Evolutionary conservation across 352 stramenopile species (phyloP).

Genomic region (Phytophthora citricola): DNA sequence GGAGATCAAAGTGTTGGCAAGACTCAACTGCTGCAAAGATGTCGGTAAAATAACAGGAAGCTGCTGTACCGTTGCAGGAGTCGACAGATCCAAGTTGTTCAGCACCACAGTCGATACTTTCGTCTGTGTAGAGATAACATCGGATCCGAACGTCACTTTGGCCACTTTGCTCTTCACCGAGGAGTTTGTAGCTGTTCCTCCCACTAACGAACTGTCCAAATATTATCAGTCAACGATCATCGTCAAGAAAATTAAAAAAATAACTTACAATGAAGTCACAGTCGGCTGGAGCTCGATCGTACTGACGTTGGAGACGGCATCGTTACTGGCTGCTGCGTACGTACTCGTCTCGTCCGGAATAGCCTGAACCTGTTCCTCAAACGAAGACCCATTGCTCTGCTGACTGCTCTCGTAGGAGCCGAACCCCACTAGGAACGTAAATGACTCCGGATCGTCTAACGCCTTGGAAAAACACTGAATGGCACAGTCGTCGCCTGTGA

Average conservation of each 20-base stretch:
- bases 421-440: constrained; percentile 69
- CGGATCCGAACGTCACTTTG: constrained; percentile 32
- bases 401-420: constrained; percentile 41
- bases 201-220: constrained; percentile 30
- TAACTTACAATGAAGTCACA: constrained; percentile 34
- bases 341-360: constrained; percentile 29
- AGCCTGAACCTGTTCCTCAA: constrained; percentile 15
- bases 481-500: constrained; percentile 37
- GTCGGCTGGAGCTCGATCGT: constrained; percentile 32
- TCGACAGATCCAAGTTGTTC: constrained; percentile 40
- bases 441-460: constrained; percentile 34
- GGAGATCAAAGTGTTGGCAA: constrained; percentile 40
- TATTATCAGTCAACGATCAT: background rate
- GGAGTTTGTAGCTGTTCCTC: constrained; percentile 20
- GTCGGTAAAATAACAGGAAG: constrained; percentile 33
- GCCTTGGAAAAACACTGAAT: constrained; percentile 56
- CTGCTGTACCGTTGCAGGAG: constrained; percentile 28
- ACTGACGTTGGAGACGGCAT: constrained; percentile 35
- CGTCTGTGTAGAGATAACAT: constrained; percentile 37
- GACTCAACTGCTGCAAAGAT: constrained; percentile 31
- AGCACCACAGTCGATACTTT: constrained; percentile 38
- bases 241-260: background rate
- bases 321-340: constrained; percentile 45
- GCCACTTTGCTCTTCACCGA: constrained; percentile 49
- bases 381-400: constrained; percentile 23